phyloP scores from a whole-genome alignment of 2,329 filamentous ascomycete species.

The Tolypocladium endophyticum region DNA sequence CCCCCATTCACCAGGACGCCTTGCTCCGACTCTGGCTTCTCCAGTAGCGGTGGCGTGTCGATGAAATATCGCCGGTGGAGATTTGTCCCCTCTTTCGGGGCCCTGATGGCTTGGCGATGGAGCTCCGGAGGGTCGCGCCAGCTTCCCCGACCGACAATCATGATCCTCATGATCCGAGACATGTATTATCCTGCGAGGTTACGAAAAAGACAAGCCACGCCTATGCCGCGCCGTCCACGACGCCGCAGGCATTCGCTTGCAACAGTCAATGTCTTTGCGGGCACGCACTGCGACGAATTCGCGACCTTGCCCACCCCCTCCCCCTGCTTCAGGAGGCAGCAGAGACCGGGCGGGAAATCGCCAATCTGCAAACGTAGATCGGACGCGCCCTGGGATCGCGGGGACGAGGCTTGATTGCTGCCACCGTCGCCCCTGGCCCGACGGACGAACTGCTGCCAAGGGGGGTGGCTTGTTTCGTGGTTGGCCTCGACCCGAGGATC shows the following conservation, averaged over 20 bases:
- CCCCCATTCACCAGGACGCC: neutral
- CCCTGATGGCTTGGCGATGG: neutral
- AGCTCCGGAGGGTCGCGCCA: neutral
- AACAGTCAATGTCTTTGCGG: neutral
- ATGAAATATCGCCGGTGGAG: neutral
- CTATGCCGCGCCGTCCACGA: neutral
- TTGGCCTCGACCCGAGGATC: neutral
- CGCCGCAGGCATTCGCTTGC: neutral
- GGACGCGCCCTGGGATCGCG: neutral
- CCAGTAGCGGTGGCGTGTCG: neutral
- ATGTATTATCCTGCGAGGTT: neutral
- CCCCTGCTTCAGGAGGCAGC: neutral
- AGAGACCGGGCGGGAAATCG: neutral
- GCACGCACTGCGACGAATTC: neutral
- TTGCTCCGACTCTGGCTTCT: neutral
- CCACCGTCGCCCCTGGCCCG: neutral
- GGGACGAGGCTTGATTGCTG: neutral
- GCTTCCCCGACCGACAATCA: neutral
- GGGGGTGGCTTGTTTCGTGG: neutral
- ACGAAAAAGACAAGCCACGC: neutral
- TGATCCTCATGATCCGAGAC: neutral
- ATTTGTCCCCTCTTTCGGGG: neutral
- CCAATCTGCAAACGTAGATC: neutral
- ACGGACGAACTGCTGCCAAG: neutral
- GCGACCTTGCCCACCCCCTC: neutral